Percentiles rank a stretch among this genome's conserved stretches.
Evolutionary conservation across 2,329 filamentous ascomycete species (phyloP).

Genomic region (Aquanectria penicillioides): DNA sequence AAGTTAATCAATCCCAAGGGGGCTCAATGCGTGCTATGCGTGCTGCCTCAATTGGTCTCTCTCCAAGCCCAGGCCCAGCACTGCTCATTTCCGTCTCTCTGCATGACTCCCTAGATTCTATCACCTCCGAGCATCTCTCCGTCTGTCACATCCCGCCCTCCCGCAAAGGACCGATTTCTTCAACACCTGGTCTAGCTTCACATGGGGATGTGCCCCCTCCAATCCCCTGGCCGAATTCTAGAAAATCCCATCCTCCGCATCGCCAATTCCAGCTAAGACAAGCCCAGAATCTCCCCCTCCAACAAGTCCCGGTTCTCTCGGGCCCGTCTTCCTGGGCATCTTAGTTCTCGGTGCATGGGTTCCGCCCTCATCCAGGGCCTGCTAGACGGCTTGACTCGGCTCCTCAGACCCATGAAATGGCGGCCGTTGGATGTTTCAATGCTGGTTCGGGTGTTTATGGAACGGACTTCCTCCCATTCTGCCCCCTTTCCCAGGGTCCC

Average conservation of each 20-base stretch:
- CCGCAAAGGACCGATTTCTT: constrained; percentile 19
- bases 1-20: constrained; percentile 1
- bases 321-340: background rate
- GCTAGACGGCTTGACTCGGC: constrained; percentile 14
- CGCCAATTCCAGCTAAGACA: background rate
- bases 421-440: constrained; percentile 19
- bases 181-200: background rate
- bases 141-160: constrained; percentile 4
- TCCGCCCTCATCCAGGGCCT: background rate
- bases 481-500: constrained; percentile 23
- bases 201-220: background rate
- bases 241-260: background rate
- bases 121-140: constrained; percentile 5
- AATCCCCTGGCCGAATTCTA: background rate
- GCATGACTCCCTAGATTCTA: background rate
- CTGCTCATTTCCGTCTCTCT: background rate
- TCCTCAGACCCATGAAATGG: background rate
- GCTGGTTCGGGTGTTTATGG: constrained; percentile 26
- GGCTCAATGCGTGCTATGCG: background rate
- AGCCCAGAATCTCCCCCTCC: background rate
- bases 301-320: background rate
- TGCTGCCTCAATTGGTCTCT: background rate
- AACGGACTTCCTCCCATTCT: constrained; percentile 10
- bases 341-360: constrained; percentile 4
- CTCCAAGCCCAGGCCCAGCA: background rate